These are phyloP conservation scores for Escovopsis sp. DNA, from an alignment of 2,329 filamentous ascomycete genomes.

Conservation along the genomic window DNA sequence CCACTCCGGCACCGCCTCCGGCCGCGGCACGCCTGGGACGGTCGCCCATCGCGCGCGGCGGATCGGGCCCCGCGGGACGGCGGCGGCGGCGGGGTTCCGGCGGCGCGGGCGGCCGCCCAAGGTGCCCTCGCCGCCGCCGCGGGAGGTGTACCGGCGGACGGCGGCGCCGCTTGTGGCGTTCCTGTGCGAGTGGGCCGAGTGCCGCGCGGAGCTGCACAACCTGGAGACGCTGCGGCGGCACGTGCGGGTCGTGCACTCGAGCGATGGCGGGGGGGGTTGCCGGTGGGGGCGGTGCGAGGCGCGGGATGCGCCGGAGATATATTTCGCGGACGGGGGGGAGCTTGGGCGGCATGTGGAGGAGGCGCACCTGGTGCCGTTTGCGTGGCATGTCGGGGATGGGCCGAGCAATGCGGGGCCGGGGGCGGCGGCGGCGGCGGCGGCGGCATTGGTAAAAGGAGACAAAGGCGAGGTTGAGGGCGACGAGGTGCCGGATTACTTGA, in stretches of 20 bases:
- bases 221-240: conserved; percentile 43
- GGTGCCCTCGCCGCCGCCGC: conserved; percentile 21
- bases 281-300: conserved; percentile 19
- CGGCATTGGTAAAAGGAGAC: too few species aligned
- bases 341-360: conserved; percentile 39
- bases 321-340: conserved; percentile 21
- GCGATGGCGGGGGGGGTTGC: conserved; percentile 9
- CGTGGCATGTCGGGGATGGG: conserved; percentile 48
- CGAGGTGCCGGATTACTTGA: conserved; percentile 33
- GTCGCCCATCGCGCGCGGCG: too few species aligned
- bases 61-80: neutral
- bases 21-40: too few species aligned
- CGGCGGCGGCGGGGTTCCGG: conserved; percentile 2
- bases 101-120: conserved; percentile 28
- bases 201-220: conserved; percentile 47
- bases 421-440: too few species aligned
- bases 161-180: conserved; percentile 35
- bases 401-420: conserved; percentile 26
- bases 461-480: conserved; percentile 14
- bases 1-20: too few species aligned
- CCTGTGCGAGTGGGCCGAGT: conserved; percentile 44
- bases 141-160: conserved; percentile 26
- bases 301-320: conserved; percentile 9
- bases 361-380: conserved; percentile 35
- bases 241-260: conserved; percentile 33